Percentiles rank a stretch among this genome's conserved stretches.
Conservation (phyloP, 805 yeast species). For the Yamadazyma takamatsuzukensis region DNA sequence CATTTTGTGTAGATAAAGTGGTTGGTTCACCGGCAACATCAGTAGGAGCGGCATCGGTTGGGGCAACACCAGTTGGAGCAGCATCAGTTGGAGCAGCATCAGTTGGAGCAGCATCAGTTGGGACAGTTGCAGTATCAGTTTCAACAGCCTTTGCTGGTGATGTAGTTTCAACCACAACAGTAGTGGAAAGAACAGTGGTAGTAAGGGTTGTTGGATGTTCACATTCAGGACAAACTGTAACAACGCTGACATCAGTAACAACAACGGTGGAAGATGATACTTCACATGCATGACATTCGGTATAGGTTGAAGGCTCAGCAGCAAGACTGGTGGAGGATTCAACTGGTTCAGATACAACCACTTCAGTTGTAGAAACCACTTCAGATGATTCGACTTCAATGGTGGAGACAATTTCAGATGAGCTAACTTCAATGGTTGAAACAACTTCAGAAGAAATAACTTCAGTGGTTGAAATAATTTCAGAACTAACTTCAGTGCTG, state of each 20-base stretch:
- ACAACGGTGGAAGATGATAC: not conserved
- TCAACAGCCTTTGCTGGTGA: constrained; percentile 1
- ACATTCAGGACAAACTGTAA: constrained; percentile 1
- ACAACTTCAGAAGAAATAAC: constrained; percentile 21
- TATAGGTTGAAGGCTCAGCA: constrained; percentile 3
- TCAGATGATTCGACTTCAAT: constrained; percentile 3
- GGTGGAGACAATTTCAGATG: not conserved
- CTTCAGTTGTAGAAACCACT: constrained; percentile 7
- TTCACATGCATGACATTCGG: not conserved
- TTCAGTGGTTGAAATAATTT: not conserved
- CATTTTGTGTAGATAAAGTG: constrained; percentile 3
- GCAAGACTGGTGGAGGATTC: constrained; percentile 4
- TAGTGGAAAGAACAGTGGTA: not conserved
- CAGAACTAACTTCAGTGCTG: not conserved
- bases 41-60: not conserved
- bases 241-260: not conserved
- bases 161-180: no score
- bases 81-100: constrained; percentile 11
- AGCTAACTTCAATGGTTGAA: constrained; percentile 1
- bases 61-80: constrained; percentile 7
- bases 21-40: no score
- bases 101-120: constrained; percentile 5
- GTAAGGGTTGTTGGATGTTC: not conserved
- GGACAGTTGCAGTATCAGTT: constrained; percentile 4
- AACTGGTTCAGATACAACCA: constrained; percentile 1